Evolutionary conservation across 441 rosid genomes (phyloP), one percentile per base, ranked within the genome.

Genomic region (Syzygium syzygioides): DNA sequence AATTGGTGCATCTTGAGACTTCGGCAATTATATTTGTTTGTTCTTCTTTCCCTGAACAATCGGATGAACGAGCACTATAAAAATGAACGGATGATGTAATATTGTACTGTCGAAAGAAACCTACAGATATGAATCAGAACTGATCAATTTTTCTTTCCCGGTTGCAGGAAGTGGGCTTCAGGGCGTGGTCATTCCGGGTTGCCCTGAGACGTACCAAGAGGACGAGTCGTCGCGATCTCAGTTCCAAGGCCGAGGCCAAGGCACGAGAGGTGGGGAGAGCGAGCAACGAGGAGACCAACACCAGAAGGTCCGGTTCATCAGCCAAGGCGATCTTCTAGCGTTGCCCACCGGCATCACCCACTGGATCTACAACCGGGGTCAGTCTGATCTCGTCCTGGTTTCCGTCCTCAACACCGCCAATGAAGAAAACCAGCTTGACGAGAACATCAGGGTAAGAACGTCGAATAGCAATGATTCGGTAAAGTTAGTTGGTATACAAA

Each of bases 291-390:
- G 60, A 14, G 93, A 93, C 79, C 85, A 84, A 62, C 93, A 93
- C 90, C 94, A 93, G 87, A 93, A 93, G 89, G 64, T 93, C 60
- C 37, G 92, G 54, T 86, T 14, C 54, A 17, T 93, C 59, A 55
- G 90, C 23, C 86, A 91, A 32, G 94, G 92, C 3, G 92, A 93
- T 54, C n/a, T 91, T 48, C 18, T 91, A 11, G 94, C 94, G 7
- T 12, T 91, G 76, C 93, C 92, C 1, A 34, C 91, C 54, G 94
- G 93, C 41, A 85, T 85, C 18, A 18, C 91, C 87, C 87, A 91
- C 88, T 93, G 94, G 94, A 83, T 90, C 87, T 92, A 88, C 92
- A 92, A 92, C 90, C 64, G 88, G 28, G 94, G 93, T 52, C 85
- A 85, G 37, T 52, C 89, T 5, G 59, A 91, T 6, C 92, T 93